These are phyloP conservation scores for Herpetomonas tarakana DNA, from an alignment of 208 protist species.

Conservation along the genomic window DNA sequence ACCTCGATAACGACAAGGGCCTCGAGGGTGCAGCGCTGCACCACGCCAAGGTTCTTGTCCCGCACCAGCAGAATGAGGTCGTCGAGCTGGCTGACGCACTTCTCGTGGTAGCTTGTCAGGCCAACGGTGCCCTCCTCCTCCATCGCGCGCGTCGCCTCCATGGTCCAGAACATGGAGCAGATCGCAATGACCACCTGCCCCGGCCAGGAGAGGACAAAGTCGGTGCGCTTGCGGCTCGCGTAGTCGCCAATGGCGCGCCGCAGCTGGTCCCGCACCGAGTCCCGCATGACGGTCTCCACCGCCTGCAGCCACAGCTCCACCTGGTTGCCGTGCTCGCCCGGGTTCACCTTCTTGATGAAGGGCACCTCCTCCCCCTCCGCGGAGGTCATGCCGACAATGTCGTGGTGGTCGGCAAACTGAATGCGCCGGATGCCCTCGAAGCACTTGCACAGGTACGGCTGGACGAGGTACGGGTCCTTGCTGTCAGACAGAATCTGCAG, in stretches of 20 bases:
- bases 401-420: slow-evolving; percentile 87
- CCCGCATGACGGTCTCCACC: slow-evolving; percentile 92
- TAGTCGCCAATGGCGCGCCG: slow-evolving; percentile 87
- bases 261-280: slow-evolving; percentile 83
- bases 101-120: slow-evolving; percentile 85
- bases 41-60: slow-evolving; percentile 72
- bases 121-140: slow-evolving; percentile 76
- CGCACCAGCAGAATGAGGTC: slow-evolving; percentile 92
- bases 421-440: slow-evolving; percentile 96
- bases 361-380: slow-evolving; percentile 88
- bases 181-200: slow-evolving; percentile 93
- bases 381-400: slow-evolving; percentile 92
- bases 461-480: slow-evolving; percentile 94
- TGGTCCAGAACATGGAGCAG: slow-evolving; percentile 93
- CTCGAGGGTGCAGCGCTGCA: slow-evolving; percentile 91
- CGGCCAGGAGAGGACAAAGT: slow-evolving; percentile 93
- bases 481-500: slow-evolving; percentile 96
- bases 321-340: slow-evolving; percentile 82
- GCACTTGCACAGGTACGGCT: slow-evolving; percentile 95
- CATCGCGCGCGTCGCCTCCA: slow-evolving; percentile 92
- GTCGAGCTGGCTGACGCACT: slow-evolving; percentile 86
- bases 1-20: slow-evolving; percentile 95
- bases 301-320: slow-evolving; percentile 96
- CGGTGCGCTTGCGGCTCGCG: slow-evolving; percentile 50
- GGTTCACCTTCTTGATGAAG: slow-evolving; percentile 83